Evolutionary conservation across 2,329 filamentous ascomycete species (phyloP).

Genomic region (Sporothrix brunneoviolacea): DNA sequence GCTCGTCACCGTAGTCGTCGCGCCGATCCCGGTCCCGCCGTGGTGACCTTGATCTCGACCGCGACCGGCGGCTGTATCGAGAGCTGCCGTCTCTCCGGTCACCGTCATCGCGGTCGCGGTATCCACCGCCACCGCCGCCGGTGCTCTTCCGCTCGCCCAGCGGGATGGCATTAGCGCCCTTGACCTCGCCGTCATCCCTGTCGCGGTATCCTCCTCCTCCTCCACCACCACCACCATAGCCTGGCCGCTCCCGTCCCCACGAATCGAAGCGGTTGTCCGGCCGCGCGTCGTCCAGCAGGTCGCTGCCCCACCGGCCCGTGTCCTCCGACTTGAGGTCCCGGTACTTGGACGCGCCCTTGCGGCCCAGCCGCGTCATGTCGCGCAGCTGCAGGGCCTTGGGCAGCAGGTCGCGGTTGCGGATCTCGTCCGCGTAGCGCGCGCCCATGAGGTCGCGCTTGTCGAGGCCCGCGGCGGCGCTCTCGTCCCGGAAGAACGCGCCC

Average conservation of each 20-base stretch:
- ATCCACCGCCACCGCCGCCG: constrained; percentile 13
- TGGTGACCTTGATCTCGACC: constrained; percentile 28
- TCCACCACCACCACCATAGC: constrained; percentile 24
- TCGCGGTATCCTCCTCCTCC: constrained; percentile 34
- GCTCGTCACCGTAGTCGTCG: constrained; percentile 37
- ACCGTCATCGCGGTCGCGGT: constrained; percentile 7
- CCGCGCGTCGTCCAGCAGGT: constrained; percentile 47
- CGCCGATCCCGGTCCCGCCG: constrained; percentile 31
- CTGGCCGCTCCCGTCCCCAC: constrained; percentile 14
- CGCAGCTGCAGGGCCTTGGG: constrained; percentile 89
- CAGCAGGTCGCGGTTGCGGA: constrained; percentile 71
- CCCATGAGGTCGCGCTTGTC: constrained; percentile 82
- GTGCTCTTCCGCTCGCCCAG: constrained; percentile 4
- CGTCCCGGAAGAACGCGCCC: constrained; percentile 89
- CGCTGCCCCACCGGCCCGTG: constrained; percentile 71
- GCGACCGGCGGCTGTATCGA: constrained; percentile 25
- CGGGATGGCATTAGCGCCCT: no score
- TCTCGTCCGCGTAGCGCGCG: constrained; percentile 72
- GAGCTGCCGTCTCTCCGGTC: constrained; percentile 25
- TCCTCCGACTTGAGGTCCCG: constrained; percentile 84
- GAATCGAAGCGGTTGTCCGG: constrained; percentile 23
- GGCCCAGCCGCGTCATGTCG: constrained; percentile 89
- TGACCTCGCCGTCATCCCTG: constrained; percentile 16
- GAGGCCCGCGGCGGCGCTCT: constrained; percentile 67
- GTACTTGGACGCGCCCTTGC: constrained; percentile 87